These are phyloP conservation scores for Tubosaeta sp. DNA, from an alignment of 768 basidiomycete species.

Conservation along the genomic window DNA sequence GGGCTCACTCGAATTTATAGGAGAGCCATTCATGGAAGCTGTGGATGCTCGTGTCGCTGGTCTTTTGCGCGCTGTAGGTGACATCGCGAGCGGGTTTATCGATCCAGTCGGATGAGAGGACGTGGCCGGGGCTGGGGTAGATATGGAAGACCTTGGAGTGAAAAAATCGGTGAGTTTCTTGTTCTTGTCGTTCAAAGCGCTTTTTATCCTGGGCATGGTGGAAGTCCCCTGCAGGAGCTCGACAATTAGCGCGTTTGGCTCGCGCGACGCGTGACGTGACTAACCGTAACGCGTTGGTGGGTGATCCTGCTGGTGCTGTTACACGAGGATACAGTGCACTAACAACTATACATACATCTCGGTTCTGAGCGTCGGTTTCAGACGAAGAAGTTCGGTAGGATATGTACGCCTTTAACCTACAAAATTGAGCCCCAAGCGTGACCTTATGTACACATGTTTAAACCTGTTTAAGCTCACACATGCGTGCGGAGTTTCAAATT, in stretches of 20 bases:
- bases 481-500: too few relatives aligned
- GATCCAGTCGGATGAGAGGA: conserved; percentile 1
- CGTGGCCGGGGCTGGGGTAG: conserved; percentile 10
- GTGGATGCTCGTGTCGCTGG: conserved; percentile 9
- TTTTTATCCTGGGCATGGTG: conserved; percentile 19
- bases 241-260: conserved; percentile 1
- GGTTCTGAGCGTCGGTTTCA: too few relatives aligned
- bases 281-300: conserved; percentile 5
- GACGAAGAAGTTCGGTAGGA: too few relatives aligned
- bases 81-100: not conserved
- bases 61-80: conserved; percentile 10
- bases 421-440: too few relatives aligned
- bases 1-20: conserved; percentile 17
- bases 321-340: too few relatives aligned
- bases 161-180: conserved; percentile 47
- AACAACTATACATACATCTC: too few relatives aligned
- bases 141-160: conserved; percentile 26
- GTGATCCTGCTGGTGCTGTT: too few relatives aligned
- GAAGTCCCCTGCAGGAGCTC: not conserved
- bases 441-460: too few relatives aligned
- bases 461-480: too few relatives aligned
- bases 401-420: too few relatives aligned
- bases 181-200: conserved; percentile 12
- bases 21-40: not conserved
- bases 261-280: conserved; percentile 13